phyloP scores from a whole-genome alignment of 163 green algal species.

The Chlamydomonas reinhardtii region DNA sequence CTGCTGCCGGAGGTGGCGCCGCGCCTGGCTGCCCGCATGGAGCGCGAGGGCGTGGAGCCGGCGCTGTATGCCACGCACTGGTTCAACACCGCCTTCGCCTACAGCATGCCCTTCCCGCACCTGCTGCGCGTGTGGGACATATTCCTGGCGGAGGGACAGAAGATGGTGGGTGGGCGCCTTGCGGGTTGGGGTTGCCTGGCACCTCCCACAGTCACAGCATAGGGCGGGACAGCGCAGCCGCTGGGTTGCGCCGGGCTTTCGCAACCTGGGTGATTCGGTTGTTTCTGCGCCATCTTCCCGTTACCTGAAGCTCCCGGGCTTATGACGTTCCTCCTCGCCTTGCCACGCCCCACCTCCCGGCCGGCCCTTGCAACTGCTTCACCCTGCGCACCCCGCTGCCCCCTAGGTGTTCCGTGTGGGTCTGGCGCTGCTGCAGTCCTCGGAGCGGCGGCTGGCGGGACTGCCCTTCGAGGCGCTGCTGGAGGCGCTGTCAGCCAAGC shows the following conservation, averaged over 20 bases:
- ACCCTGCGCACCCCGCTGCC: background rate
- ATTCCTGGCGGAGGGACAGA: constrained; percentile 82
- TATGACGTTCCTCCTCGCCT: no score
- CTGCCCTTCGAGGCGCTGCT: constrained; percentile 73
- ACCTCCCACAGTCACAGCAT: no score
- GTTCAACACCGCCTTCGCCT: constrained; percentile 93
- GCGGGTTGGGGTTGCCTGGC: background rate
- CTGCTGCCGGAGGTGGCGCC: constrained; percentile 62
- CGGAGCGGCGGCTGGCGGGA: constrained; percentile 67
- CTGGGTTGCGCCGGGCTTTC: no score
- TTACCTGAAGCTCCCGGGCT: no score
- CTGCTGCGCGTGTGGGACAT: constrained; percentile 89
- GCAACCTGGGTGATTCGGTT: no score
- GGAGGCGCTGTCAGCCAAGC: constrained; percentile 54
- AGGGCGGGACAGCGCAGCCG: no score
- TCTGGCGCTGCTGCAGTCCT: constrained; percentile 72
- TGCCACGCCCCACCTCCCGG: no score
- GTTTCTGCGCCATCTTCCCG: no score
- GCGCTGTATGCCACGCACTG: constrained; percentile 89
- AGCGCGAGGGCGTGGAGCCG: constrained; percentile 69
- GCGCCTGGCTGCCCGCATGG: constrained; percentile 60
- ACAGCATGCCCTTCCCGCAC: constrained; percentile 86
- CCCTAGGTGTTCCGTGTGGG: constrained; percentile 77
- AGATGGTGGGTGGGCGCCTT: constrained; percentile 15
- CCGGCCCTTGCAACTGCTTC: background rate